These are phyloP conservation scores for Cornus controversa DNA, from an alignment of 148 eudicot species.

Conservation along the genomic window DNA sequence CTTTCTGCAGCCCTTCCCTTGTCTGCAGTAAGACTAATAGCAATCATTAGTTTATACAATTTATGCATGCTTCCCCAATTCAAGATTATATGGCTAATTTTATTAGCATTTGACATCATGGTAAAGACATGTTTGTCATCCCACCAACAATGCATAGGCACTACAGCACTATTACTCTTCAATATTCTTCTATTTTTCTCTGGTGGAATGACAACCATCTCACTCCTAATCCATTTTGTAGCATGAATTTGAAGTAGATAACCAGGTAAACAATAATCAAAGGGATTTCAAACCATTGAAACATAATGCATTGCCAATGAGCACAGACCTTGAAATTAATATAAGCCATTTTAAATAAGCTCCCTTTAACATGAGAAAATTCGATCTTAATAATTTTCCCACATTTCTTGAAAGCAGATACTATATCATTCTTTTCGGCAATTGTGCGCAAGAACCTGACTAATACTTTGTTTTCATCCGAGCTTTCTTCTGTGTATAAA, in stretches of 20 bases:
- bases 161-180: neutral
- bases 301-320: neutral
- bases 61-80: neutral
- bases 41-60: neutral
- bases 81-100: neutral
- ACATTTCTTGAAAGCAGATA: slow-evolving; percentile 5
- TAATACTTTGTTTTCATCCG: slow-evolving; percentile 18
- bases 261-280: slow-evolving; percentile 1
- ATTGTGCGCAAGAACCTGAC: slow-evolving; percentile 16
- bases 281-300: neutral
- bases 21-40: slow-evolving; percentile 16
- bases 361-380: neutral
- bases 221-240: too few species aligned
- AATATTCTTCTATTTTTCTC: too few species aligned
- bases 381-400: slow-evolving; percentile 21
- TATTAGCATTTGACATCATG: neutral
- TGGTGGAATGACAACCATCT: too few species aligned
- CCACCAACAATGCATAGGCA: neutral
- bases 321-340: slow-evolving; percentile 24
- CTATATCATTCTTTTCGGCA: neutral
- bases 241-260: neutral
- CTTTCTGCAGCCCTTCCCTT: slow-evolving; percentile 21
- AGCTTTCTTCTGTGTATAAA: neutral
- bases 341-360: slow-evolving; percentile 13
- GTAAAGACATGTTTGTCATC: neutral